These are phyloP conservation scores for Daldinia concentrica DNA, from an alignment of 495 filamentous ascomycete species.

Conservation along the genomic window DNA sequence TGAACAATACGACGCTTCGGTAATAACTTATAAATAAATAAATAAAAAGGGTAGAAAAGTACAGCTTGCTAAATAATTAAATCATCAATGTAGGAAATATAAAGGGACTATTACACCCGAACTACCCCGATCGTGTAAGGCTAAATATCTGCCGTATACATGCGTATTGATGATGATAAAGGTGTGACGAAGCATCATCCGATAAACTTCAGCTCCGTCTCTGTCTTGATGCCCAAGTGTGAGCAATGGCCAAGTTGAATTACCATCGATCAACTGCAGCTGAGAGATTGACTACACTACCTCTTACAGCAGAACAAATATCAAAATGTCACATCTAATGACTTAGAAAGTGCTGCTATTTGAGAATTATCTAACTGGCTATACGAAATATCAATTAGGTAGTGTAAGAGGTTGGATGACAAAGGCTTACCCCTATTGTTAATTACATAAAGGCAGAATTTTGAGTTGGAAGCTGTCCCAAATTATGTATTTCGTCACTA, in stretches of 20 bases:
- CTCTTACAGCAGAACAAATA: too few species aligned
- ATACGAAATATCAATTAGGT: not conserved
- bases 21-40: not conserved
- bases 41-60: not conserved
- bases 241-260: not conserved
- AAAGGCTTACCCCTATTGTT: not conserved
- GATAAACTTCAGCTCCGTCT: not conserved
- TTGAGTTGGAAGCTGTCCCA: not conserved
- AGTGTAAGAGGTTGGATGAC: not conserved
- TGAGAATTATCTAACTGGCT: not conserved
- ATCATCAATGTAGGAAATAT: not conserved
- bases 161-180: not conserved
- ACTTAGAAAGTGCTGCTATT: not conserved
- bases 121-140: too few species aligned
- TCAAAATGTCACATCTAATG: not conserved
- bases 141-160: too few species aligned
- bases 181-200: not conserved
- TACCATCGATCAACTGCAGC: not conserved
- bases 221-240: not conserved
- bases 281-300: not conserved
- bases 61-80: not conserved
- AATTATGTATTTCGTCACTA: conserved; percentile 36
- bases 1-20: conserved; percentile 22
- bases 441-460: not conserved
- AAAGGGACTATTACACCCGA: not conserved